A percentile compares a stretch with the other conserved stretches of the same genome.
These are phyloP conservation scores for Talaromyces rugulosus DNA, from an alignment of 2,329 filamentous ascomycete genomes.

Conservation along the genomic window DNA sequence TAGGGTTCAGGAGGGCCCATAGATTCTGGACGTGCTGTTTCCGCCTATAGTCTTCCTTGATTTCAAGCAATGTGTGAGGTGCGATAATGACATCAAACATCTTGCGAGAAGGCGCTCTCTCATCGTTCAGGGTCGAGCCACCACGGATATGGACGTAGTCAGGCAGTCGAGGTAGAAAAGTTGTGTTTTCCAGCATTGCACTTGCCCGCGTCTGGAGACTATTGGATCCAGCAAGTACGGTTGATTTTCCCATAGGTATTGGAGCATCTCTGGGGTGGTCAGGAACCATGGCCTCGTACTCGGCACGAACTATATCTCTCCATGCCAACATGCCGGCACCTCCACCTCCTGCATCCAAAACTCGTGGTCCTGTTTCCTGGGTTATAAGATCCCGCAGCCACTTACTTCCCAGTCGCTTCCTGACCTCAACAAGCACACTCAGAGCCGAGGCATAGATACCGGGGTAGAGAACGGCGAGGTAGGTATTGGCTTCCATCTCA, in stretches of 20 bases:
- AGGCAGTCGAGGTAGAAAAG: conserved; percentile 85
- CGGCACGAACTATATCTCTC: conserved; percentile 69
- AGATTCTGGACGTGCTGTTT: conserved; percentile 80
- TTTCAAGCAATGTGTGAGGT: conserved; percentile 72
- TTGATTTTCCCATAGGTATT: conserved; percentile 62
- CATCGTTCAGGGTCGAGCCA: conserved; percentile 56
- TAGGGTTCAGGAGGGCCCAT: conserved; percentile 78
- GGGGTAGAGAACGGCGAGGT: conserved; percentile 56
- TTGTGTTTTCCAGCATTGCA: conserved; percentile 77
- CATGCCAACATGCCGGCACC: conserved; percentile 61
- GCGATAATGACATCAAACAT: conserved; percentile 87
- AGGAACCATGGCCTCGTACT: conserved; percentile 68
- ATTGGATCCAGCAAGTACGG: conserved; percentile 74
- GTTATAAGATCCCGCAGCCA: conserved; percentile 56
- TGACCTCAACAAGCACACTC: conserved; percentile 55
- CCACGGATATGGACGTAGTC: conserved; percentile 69
- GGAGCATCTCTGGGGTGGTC: conserved; percentile 36
- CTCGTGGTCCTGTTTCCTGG: conserved; percentile 53
- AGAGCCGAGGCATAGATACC: conserved; percentile 57
- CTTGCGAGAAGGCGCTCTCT: conserved; percentile 59
- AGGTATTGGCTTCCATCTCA: conserved; percentile 59
- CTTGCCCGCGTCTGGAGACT: conserved; percentile 71
- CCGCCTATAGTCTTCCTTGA: conserved; percentile 71
- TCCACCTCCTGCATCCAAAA: conserved; percentile 60
- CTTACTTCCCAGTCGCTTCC: conserved; percentile 54